Base-by-base conservation (phyloP, 768 basidiomycete species). In the Favolaschia claudopus region DNA sequence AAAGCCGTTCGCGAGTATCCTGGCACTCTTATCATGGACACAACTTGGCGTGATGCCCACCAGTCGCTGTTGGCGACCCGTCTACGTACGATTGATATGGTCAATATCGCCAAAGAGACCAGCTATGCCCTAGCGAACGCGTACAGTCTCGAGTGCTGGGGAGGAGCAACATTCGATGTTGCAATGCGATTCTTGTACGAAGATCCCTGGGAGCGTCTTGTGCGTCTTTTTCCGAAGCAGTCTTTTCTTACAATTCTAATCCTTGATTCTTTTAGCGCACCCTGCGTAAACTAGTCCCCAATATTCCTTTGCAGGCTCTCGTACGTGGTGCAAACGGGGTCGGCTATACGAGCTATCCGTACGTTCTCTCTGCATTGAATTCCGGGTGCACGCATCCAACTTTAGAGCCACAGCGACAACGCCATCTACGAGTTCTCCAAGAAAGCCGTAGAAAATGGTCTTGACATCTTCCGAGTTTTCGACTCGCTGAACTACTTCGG, bases 341-440 rank as follows among this genome's bases (percentile, higher is more conserved):
- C 57, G 97, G 97, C 28, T 99, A 99, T 77, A 99, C 97, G 4
- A 93, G 93, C 68, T 99, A 99, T 77, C 96, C 97, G 92, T 93
- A 70, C 69, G 91, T 79, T 29, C 12, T 25, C 22, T 24, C 32
- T 19, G 34, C 40, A 20, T 31, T n/a, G 22, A 22, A 10, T 48
- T 34, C 24, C 24, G 19, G 2, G 8, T 36, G 27, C 42, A 55
- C 44, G 55, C 32, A 43, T 36, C 40, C 63, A 60, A 72, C 60
- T 42, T n/a, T n/a, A n/a, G 20, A 22, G 24, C 50, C 20, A 44
- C 62, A 94, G 92, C 27, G 96, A 99, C 74, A 99, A 99, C 68
- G 96, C 93, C 56, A 98, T 99, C 75, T 99, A 99, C 77, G 97
- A 97, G 75, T 99, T 99, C 81, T 97, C 93, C 60, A 96, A 96